Base-by-base conservation (phyloP, 2,329 filamentous ascomycete species). In the Colletotrichum kahawae region DNA sequence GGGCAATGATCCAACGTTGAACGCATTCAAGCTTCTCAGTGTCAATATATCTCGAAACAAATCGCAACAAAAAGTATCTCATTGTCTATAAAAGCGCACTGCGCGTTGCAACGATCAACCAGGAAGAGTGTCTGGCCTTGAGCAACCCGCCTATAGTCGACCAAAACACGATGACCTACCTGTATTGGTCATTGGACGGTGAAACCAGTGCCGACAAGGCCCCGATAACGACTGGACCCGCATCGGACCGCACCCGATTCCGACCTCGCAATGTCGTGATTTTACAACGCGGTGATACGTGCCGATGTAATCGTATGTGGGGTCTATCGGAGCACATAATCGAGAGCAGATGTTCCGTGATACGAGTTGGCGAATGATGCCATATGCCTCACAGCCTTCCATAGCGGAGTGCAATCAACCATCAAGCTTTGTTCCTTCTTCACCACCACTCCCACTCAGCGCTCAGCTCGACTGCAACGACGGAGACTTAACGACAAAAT, bases 391-490 rank as follows among this genome's bases (percentile, higher is more conserved):
- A 48, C 12, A n/a, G 18, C 0, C 18, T 4, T 2, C 38, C 3
- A 0, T n/a, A 18, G 0, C 38, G 38, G n/a, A n/a, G 38, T 48
- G n/a, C 9, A 9, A n/a, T 48, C 0, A 4, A 48, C 0, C 10
- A 5, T 0, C 38, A 48, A 12, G 3, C 0, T 48, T 48, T 12
- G 9, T n/a, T n/a, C 18, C 9, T 48, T 48, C 0, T n/a, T 0
- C 9, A 6, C 7, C 2, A 8, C n/a, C 18, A n/a, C 38, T 12
- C 9, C 18, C 0, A n/a, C 3, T 0, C 12, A 0, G 9, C 18
- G 9, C n/a, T n/a, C 38, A n/a, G 0, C 18, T 12, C 18, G 12
- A 48, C 38, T n/a, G 1, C 18, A 21, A 48, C 38, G 18, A 48
- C 38, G 2, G 8, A 9, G 2, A 18, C 2, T 43, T 10, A 3